Base-by-base conservation (phyloP, 2,329 filamentous ascomycete species). In the Sporothrix brasiliensis region DNA sequence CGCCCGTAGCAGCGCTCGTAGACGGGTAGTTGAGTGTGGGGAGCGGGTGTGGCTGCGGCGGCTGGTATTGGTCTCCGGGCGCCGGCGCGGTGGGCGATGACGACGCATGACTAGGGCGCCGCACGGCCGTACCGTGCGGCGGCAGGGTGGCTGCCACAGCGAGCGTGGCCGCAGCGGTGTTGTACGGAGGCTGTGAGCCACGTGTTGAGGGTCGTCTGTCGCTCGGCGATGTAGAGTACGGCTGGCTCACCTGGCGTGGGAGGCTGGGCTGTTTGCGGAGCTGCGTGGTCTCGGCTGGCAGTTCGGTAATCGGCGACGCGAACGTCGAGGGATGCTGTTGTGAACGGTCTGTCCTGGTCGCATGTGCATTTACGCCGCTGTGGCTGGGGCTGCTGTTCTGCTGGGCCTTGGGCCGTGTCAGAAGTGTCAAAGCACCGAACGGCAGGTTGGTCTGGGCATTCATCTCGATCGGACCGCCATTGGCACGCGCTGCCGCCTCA, bases 381-480 rank as follows among this genome's bases (percentile, higher is more conserved):
- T 66, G 47, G 1, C 10, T 14, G 7, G 44, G 27, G 19, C 47
- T 52, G 19, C 9, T 24, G 47, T 19, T 53, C 24, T 54, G 16
- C 21, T 66, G 30, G 11, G 30, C 68, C 70, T 76, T 77, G 27
- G 80, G 77, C 13, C 81, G 79, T 39, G 77, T 77, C 21, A 82
- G 72, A 53, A 83, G 80, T 44, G 79, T 77, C 47, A 81, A 75
- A 4, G 81, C 78, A 14, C 81, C 77, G 58, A 78, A 82, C 0
- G 81, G 80, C 24, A 82, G 76, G 58, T 79, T 81, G 2, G 77
- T 72, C 27, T 82, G 79, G 0, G 80, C 76, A 67, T 80, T 79
- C 74, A 77, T 77, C 69, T 78, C 76, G 5, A 77, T 72, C 1
- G 79, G 77, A 1, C 75, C 77, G 9, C 75, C 77, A 41, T 78